These are phyloP conservation scores for Uronychia setigera DNA, from an alignment of 73 alveolate genomes.

Conservation along the genomic window DNA sequence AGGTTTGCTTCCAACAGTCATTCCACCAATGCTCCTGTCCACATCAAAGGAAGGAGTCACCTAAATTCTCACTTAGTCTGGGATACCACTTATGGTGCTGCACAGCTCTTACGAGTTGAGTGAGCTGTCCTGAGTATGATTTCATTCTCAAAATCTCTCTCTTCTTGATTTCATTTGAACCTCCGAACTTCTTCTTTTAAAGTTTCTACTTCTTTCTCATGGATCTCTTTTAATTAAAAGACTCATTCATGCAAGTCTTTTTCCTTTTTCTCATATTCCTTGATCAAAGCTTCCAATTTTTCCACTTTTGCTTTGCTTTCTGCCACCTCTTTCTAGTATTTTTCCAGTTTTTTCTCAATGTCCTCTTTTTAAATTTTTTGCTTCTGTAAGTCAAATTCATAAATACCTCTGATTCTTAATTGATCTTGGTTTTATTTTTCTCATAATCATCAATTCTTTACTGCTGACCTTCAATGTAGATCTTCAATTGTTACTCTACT, in stretches of 20 bases:
- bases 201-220: not conserved
- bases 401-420: not conserved
- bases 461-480: conserved; percentile 45
- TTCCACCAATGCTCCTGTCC: not conserved
- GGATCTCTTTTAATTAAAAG: not conserved
- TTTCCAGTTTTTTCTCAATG: not conserved
- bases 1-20: not conserved
- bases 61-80: not conserved
- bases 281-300: not conserved
- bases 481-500: conserved; percentile 45
- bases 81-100: not conserved
- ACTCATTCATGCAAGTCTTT: not conserved
- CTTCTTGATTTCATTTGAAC: not conserved
- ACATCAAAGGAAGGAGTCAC: not conserved
- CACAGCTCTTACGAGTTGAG: not conserved
- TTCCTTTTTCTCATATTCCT: not conserved
- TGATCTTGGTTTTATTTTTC: not conserved
- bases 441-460: conserved; percentile 32
- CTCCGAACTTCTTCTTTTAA: not conserved
- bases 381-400: not conserved
- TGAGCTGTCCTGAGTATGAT: not conserved
- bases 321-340: not conserved
- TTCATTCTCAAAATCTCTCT: not conserved
- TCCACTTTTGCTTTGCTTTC: not conserved
- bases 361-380: not conserved